Conservation (phyloP, 371 early-diverging fungal species). For the Neoconidiobolus thromboides region DNA sequence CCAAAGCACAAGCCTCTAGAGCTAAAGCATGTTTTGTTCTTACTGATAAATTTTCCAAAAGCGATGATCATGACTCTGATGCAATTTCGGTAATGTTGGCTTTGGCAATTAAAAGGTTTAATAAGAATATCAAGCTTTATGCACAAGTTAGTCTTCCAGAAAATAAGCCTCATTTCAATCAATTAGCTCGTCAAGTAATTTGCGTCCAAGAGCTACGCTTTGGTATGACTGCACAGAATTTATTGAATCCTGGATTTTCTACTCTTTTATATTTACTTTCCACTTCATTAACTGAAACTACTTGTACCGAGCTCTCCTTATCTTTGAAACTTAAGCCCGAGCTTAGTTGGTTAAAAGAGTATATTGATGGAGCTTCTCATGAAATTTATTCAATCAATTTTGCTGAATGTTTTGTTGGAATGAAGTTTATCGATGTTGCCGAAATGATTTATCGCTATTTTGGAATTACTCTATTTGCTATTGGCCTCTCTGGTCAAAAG, state of each 20-base stretch:
- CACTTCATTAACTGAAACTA: conserved; percentile 30
- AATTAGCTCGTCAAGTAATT: conserved; percentile 34
- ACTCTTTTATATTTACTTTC: conserved; percentile 34
- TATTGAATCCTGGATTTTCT: conserved; percentile 40
- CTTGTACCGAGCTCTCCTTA: conserved; percentile 17
- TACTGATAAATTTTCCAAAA: conserved; percentile 18
- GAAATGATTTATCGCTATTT: conserved; percentile 25
- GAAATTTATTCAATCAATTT: conserved; percentile 38
- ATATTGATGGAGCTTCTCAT: conserved; percentile 28
- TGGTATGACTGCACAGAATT: conserved; percentile 41
- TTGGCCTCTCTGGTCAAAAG: conserved; percentile 13
- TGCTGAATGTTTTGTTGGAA: conserved; percentile 20
- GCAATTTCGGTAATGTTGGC: conserved; percentile 43
- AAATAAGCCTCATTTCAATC: conserved; percentile 40
- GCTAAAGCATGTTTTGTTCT: conserved; percentile 40
- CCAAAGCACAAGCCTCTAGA: conserved; percentile 17
- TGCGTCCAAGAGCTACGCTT: conserved; percentile 51
- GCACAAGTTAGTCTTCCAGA: conserved; percentile 40
- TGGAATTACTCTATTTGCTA: conserved; percentile 31
- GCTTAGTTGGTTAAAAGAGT: conserved; percentile 28
- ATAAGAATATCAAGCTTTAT: conserved; percentile 22
- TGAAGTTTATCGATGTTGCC: conserved; percentile 24
- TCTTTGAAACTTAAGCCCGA: conserved; percentile 9
- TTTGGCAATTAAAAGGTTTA: conserved; percentile 29
- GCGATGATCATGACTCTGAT: conserved; percentile 24